Base-by-base conservation (phyloP, 1,139 yeast genomes). In the Sugiyamaella pinicola region DNA sequence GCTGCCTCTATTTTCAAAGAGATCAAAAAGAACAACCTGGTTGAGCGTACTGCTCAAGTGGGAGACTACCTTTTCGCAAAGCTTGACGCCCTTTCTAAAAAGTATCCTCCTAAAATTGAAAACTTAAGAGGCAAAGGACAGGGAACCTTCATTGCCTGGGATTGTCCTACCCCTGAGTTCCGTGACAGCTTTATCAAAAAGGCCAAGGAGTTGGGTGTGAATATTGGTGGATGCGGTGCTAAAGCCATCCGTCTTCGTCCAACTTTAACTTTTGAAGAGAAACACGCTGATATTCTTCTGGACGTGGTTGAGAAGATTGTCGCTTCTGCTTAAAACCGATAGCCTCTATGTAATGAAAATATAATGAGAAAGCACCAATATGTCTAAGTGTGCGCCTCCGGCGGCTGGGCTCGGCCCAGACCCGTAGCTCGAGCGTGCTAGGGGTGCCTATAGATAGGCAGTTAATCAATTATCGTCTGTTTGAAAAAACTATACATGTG, bases 121-220 rank as follows among this genome's bases (percentile, higher is more conserved):
- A 78, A 82, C 70, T 77, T 86, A 65, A 82, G 95, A 72, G 95
- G 95, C 56, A 81, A 85, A 71, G 78, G 78, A 64, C 77, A 82
- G 61, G 95, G 86, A 48, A 85, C 93, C 44, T 86, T 84, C 69
- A 81, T 87, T 69, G 95, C 95, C 10, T 86, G 89, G 84, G 86
- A 85, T 60, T 71, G 82, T 65, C 77, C 78, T 47, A 65, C 78
- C 50, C 74, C 80, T 44, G 75, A 72, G 37, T 74, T 75, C 26
- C 80, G 95, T 71, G 82, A 82, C 68, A 70, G 75, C 63, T 83
- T 86, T 70, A 72, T 85, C 67, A 62, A 65, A 55, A 78, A 76
- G 56, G 77, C 83, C 78, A 81, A 82, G 70, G 63, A 71, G 34
- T 76, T 69, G 45, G 95, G 95, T 65, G 77, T 86, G 58, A 85